These are phyloP conservation scores for Kwoniella dejecticola DNA, from an alignment of 768 basidiomycete species.

Conservation along the genomic window DNA sequence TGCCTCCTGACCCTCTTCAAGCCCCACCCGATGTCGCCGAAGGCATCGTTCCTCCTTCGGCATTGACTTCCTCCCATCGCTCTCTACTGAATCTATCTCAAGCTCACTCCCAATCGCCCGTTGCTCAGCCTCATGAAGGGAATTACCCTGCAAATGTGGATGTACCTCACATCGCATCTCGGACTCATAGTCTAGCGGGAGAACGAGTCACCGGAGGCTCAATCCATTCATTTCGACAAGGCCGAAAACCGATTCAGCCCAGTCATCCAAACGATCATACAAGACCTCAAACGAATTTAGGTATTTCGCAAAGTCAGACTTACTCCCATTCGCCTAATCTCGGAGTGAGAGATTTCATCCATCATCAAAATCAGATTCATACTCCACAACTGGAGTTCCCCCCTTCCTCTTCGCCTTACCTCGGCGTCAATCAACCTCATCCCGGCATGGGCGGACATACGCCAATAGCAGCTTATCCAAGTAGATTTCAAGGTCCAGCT, in stretches of 20 bases:
- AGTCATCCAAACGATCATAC: neutral
- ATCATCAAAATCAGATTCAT: neutral
- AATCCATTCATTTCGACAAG: slow-evolving; percentile 33
- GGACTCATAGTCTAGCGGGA: slow-evolving; percentile 36
- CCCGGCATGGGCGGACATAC: slow-evolving; percentile 7
- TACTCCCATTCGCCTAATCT: slow-evolving; percentile 11
- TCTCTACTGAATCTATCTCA: slow-evolving; percentile 40
- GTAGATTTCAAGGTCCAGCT: slow-evolving; percentile 24
- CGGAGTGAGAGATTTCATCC: slow-evolving; percentile 22
- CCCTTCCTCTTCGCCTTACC: slow-evolving; percentile 25
- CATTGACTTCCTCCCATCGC: slow-evolving; percentile 37
- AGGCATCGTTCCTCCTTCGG: slow-evolving; percentile 41
- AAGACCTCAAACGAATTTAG: slow-evolving; percentile 1
- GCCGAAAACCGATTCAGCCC: neutral
- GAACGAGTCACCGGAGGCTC: slow-evolving; percentile 22
- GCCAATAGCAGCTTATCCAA: slow-evolving; percentile 32
- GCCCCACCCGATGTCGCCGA: slow-evolving; percentile 45
- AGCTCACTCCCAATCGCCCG: slow-evolving; percentile 1
- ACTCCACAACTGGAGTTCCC: slow-evolving; percentile 22
- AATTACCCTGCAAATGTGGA: neutral
- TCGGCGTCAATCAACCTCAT: neutral
- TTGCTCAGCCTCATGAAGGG: neutral
- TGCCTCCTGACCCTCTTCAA: slow-evolving; percentile 35
- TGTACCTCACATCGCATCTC: slow-evolving; percentile 16
- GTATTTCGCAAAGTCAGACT: neutral